Base-by-base conservation (phyloP, 768 basidiomycete genomes). In the Rhizopogon rudus region DNA sequence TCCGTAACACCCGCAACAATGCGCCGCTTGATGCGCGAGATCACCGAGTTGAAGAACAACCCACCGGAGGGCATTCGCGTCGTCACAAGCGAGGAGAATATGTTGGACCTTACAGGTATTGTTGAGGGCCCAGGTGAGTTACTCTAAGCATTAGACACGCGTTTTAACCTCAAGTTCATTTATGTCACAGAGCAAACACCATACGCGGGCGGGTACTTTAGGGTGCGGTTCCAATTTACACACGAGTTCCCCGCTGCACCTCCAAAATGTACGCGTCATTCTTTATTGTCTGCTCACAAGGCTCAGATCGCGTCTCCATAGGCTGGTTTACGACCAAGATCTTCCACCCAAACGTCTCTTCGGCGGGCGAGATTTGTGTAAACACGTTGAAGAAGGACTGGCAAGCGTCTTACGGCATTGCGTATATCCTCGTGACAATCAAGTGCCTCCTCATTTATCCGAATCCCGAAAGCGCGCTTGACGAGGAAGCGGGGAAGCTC, bases 371-470 rank as follows among this genome's bases (percentile, higher is more conserved):
- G 71, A 98, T 98, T 61, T 98, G 94, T 68, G 94, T 98, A 13
- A 96, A 95, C 74, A 98, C 94, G 6, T 75, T 98, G 25, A 98
- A 97, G 80, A 96, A 97, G 70, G 93, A 96, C 64, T 98, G 95
- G 95, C 89, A 93, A 68, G 81, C 90, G 22, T 81, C 86, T 12
- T 95, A 92, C 63, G 95, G 95, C 48, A 93, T 98, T 31, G 83
- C 78, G 13, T 92, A 95, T 68, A 96, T 96, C 56, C 80, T 96
- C 14, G 86, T 93, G 55, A 95, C 93, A 29, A 87, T 98, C 60
- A 95, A 94, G 69, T 97, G 95, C 66, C 83, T 98, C 44, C 81
- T 98, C 58, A 98, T 98, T 61, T 94, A 94, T 66, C 95, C 95
- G 31, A 97, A 97, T 67, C 93, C 96, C 33, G 95, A 98, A 70